These are phyloP conservation scores for Raffaelea deltoideospora DNA, from an alignment of 2,329 filamentous ascomycete genomes.

Conservation along the genomic window DNA sequence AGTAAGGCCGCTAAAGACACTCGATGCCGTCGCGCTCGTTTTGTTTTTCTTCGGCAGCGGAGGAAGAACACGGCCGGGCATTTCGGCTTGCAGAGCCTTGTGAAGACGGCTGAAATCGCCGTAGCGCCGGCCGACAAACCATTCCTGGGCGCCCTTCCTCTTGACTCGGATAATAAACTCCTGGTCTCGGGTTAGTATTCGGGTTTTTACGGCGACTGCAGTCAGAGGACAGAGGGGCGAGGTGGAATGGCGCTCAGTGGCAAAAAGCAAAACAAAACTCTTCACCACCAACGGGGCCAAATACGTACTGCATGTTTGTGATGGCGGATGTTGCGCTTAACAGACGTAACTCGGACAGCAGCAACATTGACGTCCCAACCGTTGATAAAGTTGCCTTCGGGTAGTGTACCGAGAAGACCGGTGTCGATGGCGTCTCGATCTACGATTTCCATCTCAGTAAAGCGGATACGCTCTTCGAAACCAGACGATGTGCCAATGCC, in stretches of 20 bases:
- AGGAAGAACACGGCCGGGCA: constrained; percentile 81
- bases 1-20: constrained; percentile 34
- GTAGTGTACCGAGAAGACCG: constrained; percentile 71
- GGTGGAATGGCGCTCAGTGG: no score
- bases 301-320: constrained; percentile 74
- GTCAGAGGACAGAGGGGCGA: neutral
- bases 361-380: constrained; percentile 96
- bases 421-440: constrained; percentile 86
- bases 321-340: constrained; percentile 76
- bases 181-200: no score
- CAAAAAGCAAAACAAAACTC: neutral
- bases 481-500: constrained; percentile 90
- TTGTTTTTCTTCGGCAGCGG: constrained; percentile 88
- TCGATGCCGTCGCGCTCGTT: constrained; percentile 50
- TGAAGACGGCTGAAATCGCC: constrained; percentile 74
- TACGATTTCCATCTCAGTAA: constrained; percentile 92
- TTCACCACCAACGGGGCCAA: neutral
- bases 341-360: constrained; percentile 63
- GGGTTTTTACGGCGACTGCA: neutral
- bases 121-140: constrained; percentile 73
- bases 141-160: constrained; percentile 56
- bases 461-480: constrained; percentile 93
- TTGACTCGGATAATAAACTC: constrained; percentile 86
- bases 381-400: constrained; percentile 83
- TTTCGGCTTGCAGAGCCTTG: constrained; percentile 63